These are phyloP conservation scores for Kodamaea sp. DNA, from an alignment of 1,139 yeast species.

Conservation along the genomic window DNA sequence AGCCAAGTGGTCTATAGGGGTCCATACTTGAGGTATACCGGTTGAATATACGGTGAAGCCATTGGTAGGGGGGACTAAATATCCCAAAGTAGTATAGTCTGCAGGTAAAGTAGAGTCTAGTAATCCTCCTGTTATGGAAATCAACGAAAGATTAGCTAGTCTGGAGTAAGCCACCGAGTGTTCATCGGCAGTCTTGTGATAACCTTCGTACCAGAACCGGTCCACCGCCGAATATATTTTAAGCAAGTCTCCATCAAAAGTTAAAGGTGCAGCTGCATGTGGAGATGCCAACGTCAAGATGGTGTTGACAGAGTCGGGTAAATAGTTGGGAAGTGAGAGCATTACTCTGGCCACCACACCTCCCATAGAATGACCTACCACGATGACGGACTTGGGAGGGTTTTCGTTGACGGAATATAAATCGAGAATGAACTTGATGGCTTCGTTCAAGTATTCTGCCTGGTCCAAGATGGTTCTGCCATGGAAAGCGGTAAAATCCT, in stretches of 20 bases:
- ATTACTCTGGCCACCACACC: slow-evolving; percentile 87
- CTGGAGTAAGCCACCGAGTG: slow-evolving; percentile 40
- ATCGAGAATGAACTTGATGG: slow-evolving; percentile 69
- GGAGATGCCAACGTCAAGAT: slow-evolving; percentile 90
- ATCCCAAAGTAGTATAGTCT: slow-evolving; percentile 81
- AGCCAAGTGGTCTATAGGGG: slow-evolving; percentile 93
- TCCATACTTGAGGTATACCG: slow-evolving; percentile 91
- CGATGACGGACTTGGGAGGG: slow-evolving; percentile 70
- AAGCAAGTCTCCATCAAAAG: slow-evolving; percentile 87
- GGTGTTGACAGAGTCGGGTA: slow-evolving; percentile 72
- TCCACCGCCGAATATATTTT: slow-evolving; percentile 74
- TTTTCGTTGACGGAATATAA: slow-evolving; percentile 47
- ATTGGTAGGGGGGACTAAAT: slow-evolving; percentile 66
- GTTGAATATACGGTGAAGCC: slow-evolving; percentile 86
- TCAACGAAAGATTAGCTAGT: slow-evolving; percentile 50
- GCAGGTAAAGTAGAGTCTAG: slow-evolving; percentile 86
- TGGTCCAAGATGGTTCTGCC: slow-evolving; percentile 93
- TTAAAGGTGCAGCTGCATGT: slow-evolving; percentile 91
- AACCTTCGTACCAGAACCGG: slow-evolving; percentile 74
- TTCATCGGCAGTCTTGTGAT: slow-evolving; percentile 12
- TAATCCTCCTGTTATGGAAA: slow-evolving; percentile 92
- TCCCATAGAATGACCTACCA: slow-evolving; percentile 96
- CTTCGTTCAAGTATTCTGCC: slow-evolving; percentile 91
- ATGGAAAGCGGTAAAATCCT: slow-evolving; percentile 95
- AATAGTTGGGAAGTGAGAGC: slow-evolving; percentile 76